Percentiles rank a stretch among this genome's conserved stretches.
Evolutionary conservation across 2,329 filamentous ascomycete species (phyloP).

Genomic region (Cladosporium austrohemisphaericum): DNA sequence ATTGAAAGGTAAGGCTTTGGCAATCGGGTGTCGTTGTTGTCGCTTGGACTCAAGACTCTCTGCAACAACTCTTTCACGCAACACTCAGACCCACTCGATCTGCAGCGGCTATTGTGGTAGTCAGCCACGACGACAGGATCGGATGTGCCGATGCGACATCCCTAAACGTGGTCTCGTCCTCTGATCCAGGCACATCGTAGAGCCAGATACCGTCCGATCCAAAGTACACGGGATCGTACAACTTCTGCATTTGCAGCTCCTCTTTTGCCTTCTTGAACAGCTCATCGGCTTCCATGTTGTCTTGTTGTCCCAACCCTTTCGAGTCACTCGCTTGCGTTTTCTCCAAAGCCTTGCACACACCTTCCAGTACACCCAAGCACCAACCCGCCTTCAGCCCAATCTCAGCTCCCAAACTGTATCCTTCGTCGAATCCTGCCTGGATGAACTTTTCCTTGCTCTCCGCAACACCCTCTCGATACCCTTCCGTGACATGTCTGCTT

Average conservation of each 20-base stretch:
- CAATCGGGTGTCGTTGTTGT: background rate
- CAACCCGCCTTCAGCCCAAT: conserved; percentile 72
- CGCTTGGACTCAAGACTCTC: no score
- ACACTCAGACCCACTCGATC: background rate
- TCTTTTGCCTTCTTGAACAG: conserved; percentile 35
- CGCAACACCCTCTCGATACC: conserved; percentile 84
- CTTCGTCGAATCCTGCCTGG: conserved; percentile 87
- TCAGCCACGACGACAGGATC: conserved; percentile 58
- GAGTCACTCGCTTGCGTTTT: conserved; percentile 21
- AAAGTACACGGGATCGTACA: conserved; percentile 67
- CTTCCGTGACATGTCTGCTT: conserved; percentile 73
- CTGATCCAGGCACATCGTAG: conserved; percentile 48
- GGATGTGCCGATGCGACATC: conserved; percentile 67
- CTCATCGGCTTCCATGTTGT: conserved; percentile 12
- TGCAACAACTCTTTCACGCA: background rate
- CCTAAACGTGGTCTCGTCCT: conserved; percentile 50
- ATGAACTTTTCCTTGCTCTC: conserved; percentile 70
- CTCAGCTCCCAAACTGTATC: conserved; percentile 77
- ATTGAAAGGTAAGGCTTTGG: no score
- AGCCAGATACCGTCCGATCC: conserved; percentile 67
- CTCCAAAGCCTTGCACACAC: conserved; percentile 53
- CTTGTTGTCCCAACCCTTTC: conserved; percentile 15
- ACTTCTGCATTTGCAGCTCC: conserved; percentile 47
- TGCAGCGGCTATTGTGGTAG: conserved; percentile 1
- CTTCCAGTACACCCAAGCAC: conserved; percentile 73